Evolutionary conservation across 208 protist genomes (phyloP).

Genomic region (Blastocrithidia nonstop): DNA sequence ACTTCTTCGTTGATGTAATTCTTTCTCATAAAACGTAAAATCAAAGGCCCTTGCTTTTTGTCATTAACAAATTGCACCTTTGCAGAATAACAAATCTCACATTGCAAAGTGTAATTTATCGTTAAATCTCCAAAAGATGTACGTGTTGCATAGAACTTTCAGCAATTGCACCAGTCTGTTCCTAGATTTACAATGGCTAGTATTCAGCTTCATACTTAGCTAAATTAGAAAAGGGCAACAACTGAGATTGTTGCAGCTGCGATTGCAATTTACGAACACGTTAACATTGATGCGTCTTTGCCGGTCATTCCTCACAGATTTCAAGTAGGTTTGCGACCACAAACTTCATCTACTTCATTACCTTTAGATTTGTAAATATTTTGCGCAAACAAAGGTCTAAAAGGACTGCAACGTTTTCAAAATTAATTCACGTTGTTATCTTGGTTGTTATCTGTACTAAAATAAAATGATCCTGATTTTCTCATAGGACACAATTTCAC

Average conservation of each 20-base stretch:
- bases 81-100: constrained; percentile 37
- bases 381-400: constrained; percentile 50
- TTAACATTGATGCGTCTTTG: constrained; percentile 53
- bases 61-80: constrained; percentile 19
- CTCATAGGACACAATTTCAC: constrained; percentile 96
- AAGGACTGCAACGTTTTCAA: constrained; percentile 24
- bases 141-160: constrained; percentile 17
- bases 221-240: constrained; percentile 38
- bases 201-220: constrained; percentile 80
- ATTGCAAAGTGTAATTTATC: constrained; percentile 71
- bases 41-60: constrained; percentile 92
- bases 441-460: constrained; percentile 61
- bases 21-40: constrained; percentile 85
- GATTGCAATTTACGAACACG: constrained; percentile 57
- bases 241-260: constrained; percentile 89
- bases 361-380: constrained; percentile 70
- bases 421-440: constrained; percentile 74
- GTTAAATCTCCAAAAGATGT: constrained; percentile 63
- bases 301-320: constrained; percentile 21
- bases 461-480: constrained; percentile 88
- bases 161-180: constrained; percentile 13
- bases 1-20: constrained; percentile 78
- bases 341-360: constrained; percentile 14
- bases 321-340: constrained; percentile 41
- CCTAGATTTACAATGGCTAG: constrained; percentile 80